These are phyloP conservation scores for Naganishia sp. DNA, from an alignment of 1,284 basidiomycete genomes.

Conservation along the genomic window DNA sequence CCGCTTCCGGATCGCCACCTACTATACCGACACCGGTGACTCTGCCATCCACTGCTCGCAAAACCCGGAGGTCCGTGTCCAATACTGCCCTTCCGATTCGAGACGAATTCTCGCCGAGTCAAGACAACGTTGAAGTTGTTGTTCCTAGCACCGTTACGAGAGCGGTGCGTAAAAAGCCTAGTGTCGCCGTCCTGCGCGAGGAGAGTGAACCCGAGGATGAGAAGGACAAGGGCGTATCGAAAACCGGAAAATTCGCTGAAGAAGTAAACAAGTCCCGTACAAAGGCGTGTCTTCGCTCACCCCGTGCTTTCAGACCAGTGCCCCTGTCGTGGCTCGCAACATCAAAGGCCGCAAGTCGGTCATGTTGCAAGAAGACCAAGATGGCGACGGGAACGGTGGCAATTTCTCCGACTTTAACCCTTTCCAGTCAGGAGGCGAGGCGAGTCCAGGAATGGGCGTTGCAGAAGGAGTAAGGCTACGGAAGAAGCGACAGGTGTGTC, in stretches of 20 bases:
- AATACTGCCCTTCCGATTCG: constrained; percentile 63
- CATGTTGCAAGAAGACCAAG: constrained; percentile 6
- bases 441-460: constrained; percentile 14
- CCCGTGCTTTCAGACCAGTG: neutral
- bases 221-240: constrained; percentile 13
- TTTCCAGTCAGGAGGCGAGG: constrained; percentile 30
- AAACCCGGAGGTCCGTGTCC: constrained; percentile 60
- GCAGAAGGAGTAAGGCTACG: constrained; percentile 10
- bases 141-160: constrained; percentile 35
- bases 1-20: constrained; percentile 59
- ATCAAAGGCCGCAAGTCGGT: constrained; percentile 4
- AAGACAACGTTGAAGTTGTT: constrained; percentile 19
- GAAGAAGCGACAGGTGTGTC: constrained; percentile 26
- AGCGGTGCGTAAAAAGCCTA: constrained; percentile 46
- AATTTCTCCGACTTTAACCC: constrained; percentile 30
- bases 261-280: neutral
- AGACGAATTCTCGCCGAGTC: constrained; percentile 1
- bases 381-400: constrained; percentile 1
- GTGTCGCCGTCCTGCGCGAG: constrained; percentile 38
- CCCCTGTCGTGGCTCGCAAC: constrained; percentile 12
- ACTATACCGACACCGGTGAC: constrained; percentile 44
- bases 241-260: constrained; percentile 15
- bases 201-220: constrained; percentile 29
- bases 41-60: constrained; percentile 38
- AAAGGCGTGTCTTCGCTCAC: neutral